Evolutionary conservation across 2,329 filamentous ascomycete genomes (phyloP), one percentile per base, ranked within the genome.

Genomic region (Aureobasidium uvarum): DNA sequence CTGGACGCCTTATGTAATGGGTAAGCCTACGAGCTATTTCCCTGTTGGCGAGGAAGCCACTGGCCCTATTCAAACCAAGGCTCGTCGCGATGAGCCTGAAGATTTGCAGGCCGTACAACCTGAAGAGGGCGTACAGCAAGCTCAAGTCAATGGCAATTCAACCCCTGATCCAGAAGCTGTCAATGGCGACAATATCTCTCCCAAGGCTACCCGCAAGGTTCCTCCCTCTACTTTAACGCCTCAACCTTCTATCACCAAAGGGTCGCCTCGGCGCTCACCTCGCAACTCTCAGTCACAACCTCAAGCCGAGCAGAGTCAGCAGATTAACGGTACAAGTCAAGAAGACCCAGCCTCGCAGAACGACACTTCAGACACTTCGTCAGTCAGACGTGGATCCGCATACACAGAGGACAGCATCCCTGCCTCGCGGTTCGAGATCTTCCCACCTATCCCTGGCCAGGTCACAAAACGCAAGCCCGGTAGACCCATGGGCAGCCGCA

Each of bases 1-100:
- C 13, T 99, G 95, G 95, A 97, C 93, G 16, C 95, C 95, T 0
- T 99, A 96, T 75, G 88, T 98, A 48, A 98, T 97, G 92, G 94
- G 95, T 31, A 87, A 92, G 52, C 74, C 75, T 11, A 75, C 74
- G 1, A 75, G 70, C 56, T 68, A 75, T 31, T 76, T 77, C 50
- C 69, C 74, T 11, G 71, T 76, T 68, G 74, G 74, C 58, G 75
- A 77, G 58, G 75, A 76, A 66, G 73, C 74, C 8, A 75, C 72
- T 56, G 72, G 73, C 45, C 74, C 72, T 5, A 70, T 98, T 65
- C 93, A 91, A 69, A 90, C 94, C 1, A 91, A 98, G 63, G 94
- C 94, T 14, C 92, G 89, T 5, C 86, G 94, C 41, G 92, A 96
- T 67, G 92, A 92, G 25, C 86, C 89, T 45, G 74, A 76, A 8